Conservation (phyloP, 2,329 filamentous ascomycete species). For the Immersiporthe knoxdaviesiana region DNA sequence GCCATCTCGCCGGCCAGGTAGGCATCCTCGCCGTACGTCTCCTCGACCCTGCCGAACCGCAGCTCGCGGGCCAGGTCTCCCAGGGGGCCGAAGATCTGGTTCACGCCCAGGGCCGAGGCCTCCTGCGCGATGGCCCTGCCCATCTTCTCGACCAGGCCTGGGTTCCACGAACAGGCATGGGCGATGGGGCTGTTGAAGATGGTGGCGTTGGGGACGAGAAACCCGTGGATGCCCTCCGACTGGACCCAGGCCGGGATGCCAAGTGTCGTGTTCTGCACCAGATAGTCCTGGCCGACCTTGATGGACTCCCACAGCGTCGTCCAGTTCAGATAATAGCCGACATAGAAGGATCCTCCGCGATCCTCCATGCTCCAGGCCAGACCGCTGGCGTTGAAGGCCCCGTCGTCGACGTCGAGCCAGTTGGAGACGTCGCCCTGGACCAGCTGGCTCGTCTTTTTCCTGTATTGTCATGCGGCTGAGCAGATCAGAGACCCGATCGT, state of each 20-base stretch:
- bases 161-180: constrained; percentile 73
- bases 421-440: constrained; percentile 73
- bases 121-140: constrained; percentile 67
- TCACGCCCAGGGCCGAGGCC: constrained; percentile 68
- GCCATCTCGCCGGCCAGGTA: constrained; percentile 70
- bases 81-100: constrained; percentile 73
- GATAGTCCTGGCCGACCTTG: constrained; percentile 69
- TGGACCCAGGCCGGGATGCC: constrained; percentile 76
- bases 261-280: constrained; percentile 66
- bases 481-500: constrained; percentile 68
- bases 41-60: constrained; percentile 73
- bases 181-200: constrained; percentile 80
- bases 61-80: constrained; percentile 73
- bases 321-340: constrained; percentile 68
- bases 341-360: constrained; percentile 72
- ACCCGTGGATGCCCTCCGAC: constrained; percentile 75
- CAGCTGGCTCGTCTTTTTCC: constrained; percentile 74
- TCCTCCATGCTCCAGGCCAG: constrained; percentile 67
- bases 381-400: constrained; percentile 68
- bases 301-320: constrained; percentile 66
- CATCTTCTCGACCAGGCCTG: constrained; percentile 67
- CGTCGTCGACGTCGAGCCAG: constrained; percentile 71
- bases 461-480: constrained; percentile 73
- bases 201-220: constrained; percentile 72
- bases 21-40: constrained; percentile 72